These are phyloP conservation scores for Murraya paniculata DNA, from an alignment of 345 rosid species.

Conservation along the genomic window DNA sequence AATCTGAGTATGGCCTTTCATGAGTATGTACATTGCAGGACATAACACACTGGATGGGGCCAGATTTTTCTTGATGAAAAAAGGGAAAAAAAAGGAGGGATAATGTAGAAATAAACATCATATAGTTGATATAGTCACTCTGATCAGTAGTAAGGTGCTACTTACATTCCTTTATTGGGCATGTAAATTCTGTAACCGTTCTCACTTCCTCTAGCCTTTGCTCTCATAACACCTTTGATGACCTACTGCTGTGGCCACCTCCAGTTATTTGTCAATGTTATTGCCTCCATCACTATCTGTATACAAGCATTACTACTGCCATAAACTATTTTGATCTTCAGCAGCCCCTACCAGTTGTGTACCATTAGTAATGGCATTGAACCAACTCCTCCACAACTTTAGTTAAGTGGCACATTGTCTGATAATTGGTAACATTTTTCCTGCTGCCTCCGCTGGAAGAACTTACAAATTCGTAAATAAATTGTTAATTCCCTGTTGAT, in stretches of 20 bases:
- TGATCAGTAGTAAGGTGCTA: neutral
- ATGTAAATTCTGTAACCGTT: neutral
- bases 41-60: too few species aligned
- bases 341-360: neutral
- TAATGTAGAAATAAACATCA: too few species aligned
- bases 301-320: neutral
- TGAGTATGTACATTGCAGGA: neutral
- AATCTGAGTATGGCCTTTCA: too few species aligned
- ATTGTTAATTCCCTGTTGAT: slow-evolving; percentile 2
- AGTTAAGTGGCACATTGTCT: neutral
- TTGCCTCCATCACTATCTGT: neutral
- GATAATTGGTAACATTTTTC: neutral
- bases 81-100: too few species aligned
- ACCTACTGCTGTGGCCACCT: neutral
- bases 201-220: neutral
- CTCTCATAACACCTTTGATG: neutral
- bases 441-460: neutral
- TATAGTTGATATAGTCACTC: neutral
- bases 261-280: neutral
- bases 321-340: neutral
- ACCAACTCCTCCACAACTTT: neutral
- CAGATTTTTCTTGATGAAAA: too few species aligned
- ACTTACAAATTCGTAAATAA: neutral
- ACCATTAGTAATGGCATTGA: neutral
- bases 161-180: neutral